Evolutionary conservation across 305 asterid genomes (phyloP), one percentile per base, ranked within the genome.

Genomic region (Striga hermonthica): DNA sequence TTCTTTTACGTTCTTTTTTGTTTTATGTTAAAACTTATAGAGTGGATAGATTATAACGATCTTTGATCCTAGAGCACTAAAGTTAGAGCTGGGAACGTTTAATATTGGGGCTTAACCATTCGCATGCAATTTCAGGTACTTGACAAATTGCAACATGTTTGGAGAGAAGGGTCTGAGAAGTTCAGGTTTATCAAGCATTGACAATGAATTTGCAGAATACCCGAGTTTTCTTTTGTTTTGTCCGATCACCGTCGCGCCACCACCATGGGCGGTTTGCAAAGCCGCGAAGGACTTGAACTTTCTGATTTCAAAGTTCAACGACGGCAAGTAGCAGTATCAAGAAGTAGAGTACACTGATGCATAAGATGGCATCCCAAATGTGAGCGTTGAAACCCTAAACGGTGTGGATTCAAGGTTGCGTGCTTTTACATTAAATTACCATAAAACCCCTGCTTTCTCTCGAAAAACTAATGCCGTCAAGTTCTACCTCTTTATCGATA

Each of bases 241-340:
- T 65, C 69, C 53, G 55, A 56, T 43, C 10, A 7, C 3, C 57
- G 50, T 14, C 57, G 58, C 35, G 69, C n/a, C 15, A 7, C 7
- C 44, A 60, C 39, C 28, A 94, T 94, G 99, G 96, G 97, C 43
- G 91, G 74, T 66, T 88, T 95, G 6, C 93, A 94, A 11, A 94
- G 99, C 70, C 95, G 98, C 43, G 98, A 94, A 75, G 99, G 96
- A 3, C 82, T 88, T 4, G 96, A 94, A 3, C 95, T 94, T 31
- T 86, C 96, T 68, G 99, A 88, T 69, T 84, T 85, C 15, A 96
- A 86, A 4, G 56, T 89, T 85, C 1, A 86, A 79, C n/a, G 83
- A 75, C 9, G 87, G 79, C 49, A 75, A 76, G 50, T 71, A 75
- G 37, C 79, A 80, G 67, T 81, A 75, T 35, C 78, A 69, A 62